Base-by-base conservation (phyloP, 768 basidiomycete genomes). In the Lactifluus volemus region DNA sequence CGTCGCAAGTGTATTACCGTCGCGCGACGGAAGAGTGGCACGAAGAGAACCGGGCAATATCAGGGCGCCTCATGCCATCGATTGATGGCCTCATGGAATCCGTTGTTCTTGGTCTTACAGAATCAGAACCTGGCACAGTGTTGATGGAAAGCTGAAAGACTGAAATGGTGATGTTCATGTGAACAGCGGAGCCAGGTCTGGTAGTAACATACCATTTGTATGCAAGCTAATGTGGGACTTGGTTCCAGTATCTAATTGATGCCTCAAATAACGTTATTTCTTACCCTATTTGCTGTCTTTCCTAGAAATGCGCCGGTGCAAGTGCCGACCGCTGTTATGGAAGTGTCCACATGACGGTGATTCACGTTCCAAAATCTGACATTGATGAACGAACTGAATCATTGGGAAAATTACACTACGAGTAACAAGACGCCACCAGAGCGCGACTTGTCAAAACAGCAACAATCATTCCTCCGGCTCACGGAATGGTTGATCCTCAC, bases 1-100 rank as follows among this genome's bases (percentile, higher is more conserved):
- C 12, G 86, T 87, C 4, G 84, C 86, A 15, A 87, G 88, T 0
- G 86, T 85, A 50, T 83, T 83, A 4, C 79, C 80, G 62, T 85
- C 83, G 45, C 85, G 84, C 25, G 25, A 25, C 25, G 25, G 25
- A 30, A 89, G 77, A 64, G 89, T 89, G 15, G 87, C 88, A 15
- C 87, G 81, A 5, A 86, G 76, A 12, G 86, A 88, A 54, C 78
- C 79, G 60, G 1, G 25, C 71, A 66, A 69, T 63, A 68, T 41
- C 60, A 42, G 61, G 67, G 10, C 68, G 65, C 64, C 39, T 55
- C 44, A 58, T 60, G 59, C 61, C 67, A 36, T 70, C 64, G 4
- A 63, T 41, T 11, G 70, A 72, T 6, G 67, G 66, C n/a, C 68
- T 60, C 1, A 60, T 38, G 15, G 68, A 59, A 51, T 74, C 71